Evolutionary conservation across 78 protist genomes (phyloP), one percentile per base, ranked within the genome.

Genomic region (Dictyostelium capitatum): DNA sequence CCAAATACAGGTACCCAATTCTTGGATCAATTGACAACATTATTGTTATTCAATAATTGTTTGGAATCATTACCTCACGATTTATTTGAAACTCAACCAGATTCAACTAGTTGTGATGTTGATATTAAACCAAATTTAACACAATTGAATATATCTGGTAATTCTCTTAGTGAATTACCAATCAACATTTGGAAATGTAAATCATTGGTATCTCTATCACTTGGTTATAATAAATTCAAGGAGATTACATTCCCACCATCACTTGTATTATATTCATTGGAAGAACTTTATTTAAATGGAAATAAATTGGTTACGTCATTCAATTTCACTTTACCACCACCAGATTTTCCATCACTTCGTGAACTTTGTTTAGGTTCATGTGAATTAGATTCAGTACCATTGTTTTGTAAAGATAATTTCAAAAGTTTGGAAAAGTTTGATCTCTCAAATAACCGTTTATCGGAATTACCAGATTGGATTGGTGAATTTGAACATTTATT

Each of bases 211-310:
- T 14, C 1, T 17, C 67, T 87, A 20, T 65, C 56, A 3, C 5
- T 87, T 10, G 93, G 93, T 19, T 87, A 87, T 50, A 87, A 87
- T 57, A 32, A 57, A 23, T 10, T 87, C 1, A 62, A 74, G 14
- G 19, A 20, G 64, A 25, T 87, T 32, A 37, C 11, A 43, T 62
- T 87, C 20, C 92, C 92, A n/a, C 15, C 23, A 10, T 20, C 37
- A 15, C 19, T 80, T 14, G 57, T 46, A 23, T 78, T 25, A 43
- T 75, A 84, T 46, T 72, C 74, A 7, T 41, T 87, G 9, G 93
- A 87, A 41, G 93, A 87, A 65, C 73, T 87, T 19, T 87, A 77
- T 25, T 41, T 74, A 30, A 87, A 87, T 64, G 93, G 93, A 3
- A 87, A 87, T 30, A 19, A 25, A 8, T 46, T n/a, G 9, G 59